These are phyloP conservation scores for Lichina pygmaea DNA, from an alignment of 495 filamentous ascomycete species.

Conservation along the genomic window DNA sequence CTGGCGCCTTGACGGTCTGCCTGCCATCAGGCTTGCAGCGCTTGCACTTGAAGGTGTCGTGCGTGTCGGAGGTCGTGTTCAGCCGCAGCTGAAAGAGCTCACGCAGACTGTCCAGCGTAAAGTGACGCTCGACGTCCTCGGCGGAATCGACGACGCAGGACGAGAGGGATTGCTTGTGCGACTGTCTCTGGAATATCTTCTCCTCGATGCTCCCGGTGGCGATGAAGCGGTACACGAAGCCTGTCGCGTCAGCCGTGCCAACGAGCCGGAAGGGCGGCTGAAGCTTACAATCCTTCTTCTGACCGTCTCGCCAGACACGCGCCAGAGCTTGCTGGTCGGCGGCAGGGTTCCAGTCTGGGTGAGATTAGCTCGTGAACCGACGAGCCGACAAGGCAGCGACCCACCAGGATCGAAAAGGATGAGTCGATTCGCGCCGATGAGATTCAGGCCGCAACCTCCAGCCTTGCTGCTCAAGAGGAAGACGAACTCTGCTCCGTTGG, in stretches of 20 bases:
- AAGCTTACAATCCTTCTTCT: slow-evolving; percentile 70
- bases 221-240: slow-evolving; percentile 95
- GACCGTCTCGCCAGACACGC: slow-evolving; percentile 93
- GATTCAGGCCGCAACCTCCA: slow-evolving; percentile 86
- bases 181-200: slow-evolving; percentile 98
- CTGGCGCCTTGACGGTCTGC: slow-evolving; percentile 68
- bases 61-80: slow-evolving; percentile 70
- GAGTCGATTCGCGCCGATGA: slow-evolving; percentile 90
- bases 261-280: neutral
- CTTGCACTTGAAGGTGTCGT: slow-evolving; percentile 98
- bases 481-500: slow-evolving; percentile 69
- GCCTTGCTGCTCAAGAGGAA: slow-evolving; percentile 93
- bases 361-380: neutral
- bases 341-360: slow-evolving; percentile 81
- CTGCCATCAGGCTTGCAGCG: slow-evolving; percentile 65
- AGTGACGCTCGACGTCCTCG: slow-evolving; percentile 92
- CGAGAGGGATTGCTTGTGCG: slow-evolving; percentile 88
- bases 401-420: slow-evolving; percentile 68
- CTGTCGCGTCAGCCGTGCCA: neutral
- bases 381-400: neutral
- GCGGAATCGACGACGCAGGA: slow-evolving; percentile 95
- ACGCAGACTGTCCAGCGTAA: slow-evolving; percentile 61
- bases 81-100: slow-evolving; percentile 84
- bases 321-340: slow-evolving; percentile 94
- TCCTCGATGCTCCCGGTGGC: slow-evolving; percentile 95